A percentile compares a stretch with the other conserved stretches of the same genome.
Conservation (phyloP, 345 rosid genomes). For the Psidium friedrichsthalianum region DNA sequence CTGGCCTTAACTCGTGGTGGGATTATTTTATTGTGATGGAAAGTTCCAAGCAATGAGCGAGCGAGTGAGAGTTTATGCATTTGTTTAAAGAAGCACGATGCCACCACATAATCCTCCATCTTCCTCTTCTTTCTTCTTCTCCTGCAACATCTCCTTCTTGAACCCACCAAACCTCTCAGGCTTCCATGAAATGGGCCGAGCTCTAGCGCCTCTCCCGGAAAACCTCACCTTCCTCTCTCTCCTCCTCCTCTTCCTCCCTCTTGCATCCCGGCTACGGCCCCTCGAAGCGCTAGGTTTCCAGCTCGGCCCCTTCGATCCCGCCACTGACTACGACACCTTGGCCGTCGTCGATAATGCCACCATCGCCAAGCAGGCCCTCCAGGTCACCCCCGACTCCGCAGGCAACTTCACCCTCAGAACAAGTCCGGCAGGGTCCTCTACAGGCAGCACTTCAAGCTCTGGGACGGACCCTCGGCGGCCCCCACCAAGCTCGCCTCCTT, state of each 20-base stretch:
- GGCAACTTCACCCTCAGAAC: conserved; percentile 5
- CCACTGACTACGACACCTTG: conserved; percentile 4
- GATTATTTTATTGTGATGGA: neutral
- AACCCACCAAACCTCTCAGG: neutral
- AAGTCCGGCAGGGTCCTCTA: conserved; percentile 18
- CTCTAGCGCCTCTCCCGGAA: neutral
- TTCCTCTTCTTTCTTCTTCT: neutral
- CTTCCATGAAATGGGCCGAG: neutral
- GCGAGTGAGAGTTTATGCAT: neutral
- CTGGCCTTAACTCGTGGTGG: neutral
- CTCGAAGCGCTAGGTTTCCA: neutral
- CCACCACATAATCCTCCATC: neutral
- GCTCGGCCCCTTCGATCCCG: conserved; percentile 14
- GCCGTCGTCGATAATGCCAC: conserved; percentile 1
- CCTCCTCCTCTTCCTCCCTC: neutral
- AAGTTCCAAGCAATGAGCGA: neutral
- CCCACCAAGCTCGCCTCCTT: conserved; percentile 16
- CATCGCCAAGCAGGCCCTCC: conserved; percentile 20
- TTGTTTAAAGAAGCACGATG: neutral
- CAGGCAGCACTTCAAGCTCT: conserved; percentile 7
- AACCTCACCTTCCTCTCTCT: neutral
- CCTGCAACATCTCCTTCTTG: neutral
- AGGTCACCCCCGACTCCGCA: conserved; percentile 29
- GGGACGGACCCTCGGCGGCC: neutral
- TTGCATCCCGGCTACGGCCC: neutral